phyloP scores from a whole-genome alignment of 2,329 filamentous ascomycete species.

The Penicillium sp. region DNA sequence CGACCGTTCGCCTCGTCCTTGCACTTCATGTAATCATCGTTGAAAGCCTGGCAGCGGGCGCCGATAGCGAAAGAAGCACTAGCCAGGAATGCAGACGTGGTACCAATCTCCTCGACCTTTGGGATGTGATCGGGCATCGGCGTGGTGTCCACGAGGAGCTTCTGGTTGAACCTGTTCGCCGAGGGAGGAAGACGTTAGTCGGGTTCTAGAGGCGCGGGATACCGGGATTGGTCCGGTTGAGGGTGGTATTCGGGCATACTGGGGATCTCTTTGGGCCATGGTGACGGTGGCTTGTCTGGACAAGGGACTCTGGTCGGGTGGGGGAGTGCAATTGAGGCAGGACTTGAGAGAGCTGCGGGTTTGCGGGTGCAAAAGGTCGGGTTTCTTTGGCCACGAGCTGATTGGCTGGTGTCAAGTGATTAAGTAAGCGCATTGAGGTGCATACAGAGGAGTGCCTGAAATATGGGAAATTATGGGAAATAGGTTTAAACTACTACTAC shows the following conservation, averaged over 20 bases:
- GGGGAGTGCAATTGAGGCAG: slow-evolving; percentile 21
- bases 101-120: slow-evolving; percentile 87
- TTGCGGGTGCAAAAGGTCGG: slow-evolving; percentile 34
- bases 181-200: slow-evolving; percentile 22
- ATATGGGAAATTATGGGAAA: background rate
- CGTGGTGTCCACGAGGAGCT: slow-evolving; percentile 90
- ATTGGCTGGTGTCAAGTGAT: slow-evolving; percentile 30
- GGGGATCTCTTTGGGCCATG: slow-evolving; percentile 34
- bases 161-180: slow-evolving; percentile 78
- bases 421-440: slow-evolving; percentile 20
- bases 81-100: slow-evolving; percentile 86
- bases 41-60: slow-evolving; percentile 88
- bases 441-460: background rate
- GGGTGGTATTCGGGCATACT: slow-evolving; percentile 22
- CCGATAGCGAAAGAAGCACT: slow-evolving; percentile 97
- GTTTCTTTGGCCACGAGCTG: slow-evolving; percentile 33
- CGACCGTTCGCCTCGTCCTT: slow-evolving; percentile 89
- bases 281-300: slow-evolving; percentile 22
- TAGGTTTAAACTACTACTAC: no score
- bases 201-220: slow-evolving; percentile 3
- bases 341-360: slow-evolving; percentile 26
- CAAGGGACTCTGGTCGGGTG: slow-evolving; percentile 12
- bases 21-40: slow-evolving; percentile 99
- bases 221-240: background rate
- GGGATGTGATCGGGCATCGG: slow-evolving; percentile 90